Evolutionary conservation across 2,329 filamentous ascomycete species (phyloP), one percentile per base, ranked within the genome.

Genomic region (Colletotrichum sp.): DNA sequence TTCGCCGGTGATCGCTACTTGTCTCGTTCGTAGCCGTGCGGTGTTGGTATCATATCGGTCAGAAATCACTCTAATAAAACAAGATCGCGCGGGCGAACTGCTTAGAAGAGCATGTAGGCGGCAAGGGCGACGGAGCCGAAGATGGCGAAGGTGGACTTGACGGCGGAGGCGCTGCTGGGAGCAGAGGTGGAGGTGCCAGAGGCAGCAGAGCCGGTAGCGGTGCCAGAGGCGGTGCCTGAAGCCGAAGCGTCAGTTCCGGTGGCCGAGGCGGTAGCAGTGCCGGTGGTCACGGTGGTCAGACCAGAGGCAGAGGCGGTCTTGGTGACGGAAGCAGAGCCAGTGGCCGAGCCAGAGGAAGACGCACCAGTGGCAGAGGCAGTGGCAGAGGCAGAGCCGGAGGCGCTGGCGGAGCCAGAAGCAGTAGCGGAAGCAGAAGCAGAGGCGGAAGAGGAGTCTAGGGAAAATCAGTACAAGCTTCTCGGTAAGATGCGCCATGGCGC

Each of bases 31-130:
- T 73, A 68, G 70, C 70, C 44, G 67, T 62, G 67, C 67, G 57
- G 44, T 70, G 39, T 68, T 76, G 73, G 70, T 73, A 76, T 76
- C 73, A 76, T 76, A 57, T 72, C 69, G 73, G 69, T 76, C 69
- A 73, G 55, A 73, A 71, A 73, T 68, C 62, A 72, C 62, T 72
- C 62, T 49, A 64, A 12, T 10, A 57, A 68, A 76, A n/a, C 73
- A 72, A 57, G 62, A 67, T 72, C 30, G 63, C 36, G 26, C n/a
- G 21, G 6, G 60, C 67, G 49, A 59, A 8, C 36, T 44, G 73
- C 57, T 76, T 76, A 76, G 63, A 76, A 76, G 70, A 76, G 73
- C 73, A 76, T 76, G 69, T 76, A 76, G 64, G 73, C 73, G 73
- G 70, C 73, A 9, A 76, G 52, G 73, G 73, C 73, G 18, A 76